Conservation (phyloP, 257 asterid species). For the Lycium ferocissimum region DNA sequence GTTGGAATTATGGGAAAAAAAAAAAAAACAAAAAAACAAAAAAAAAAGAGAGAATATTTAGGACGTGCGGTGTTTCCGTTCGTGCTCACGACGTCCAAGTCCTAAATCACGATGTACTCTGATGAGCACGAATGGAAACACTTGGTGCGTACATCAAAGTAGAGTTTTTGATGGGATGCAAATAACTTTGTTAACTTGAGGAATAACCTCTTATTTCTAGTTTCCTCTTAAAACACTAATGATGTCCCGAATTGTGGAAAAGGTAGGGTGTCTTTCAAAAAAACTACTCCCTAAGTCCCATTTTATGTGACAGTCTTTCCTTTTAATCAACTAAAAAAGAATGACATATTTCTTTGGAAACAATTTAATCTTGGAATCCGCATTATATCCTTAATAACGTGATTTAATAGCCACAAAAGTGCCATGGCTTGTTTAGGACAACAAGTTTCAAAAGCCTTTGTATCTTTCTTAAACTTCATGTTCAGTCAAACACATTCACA, state of each 20-base stretch:
- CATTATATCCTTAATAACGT: background rate
- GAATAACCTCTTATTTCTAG: constrained; percentile 22
- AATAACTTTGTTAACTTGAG: background rate
- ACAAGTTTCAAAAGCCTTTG: background rate
- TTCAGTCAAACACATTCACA: background rate
- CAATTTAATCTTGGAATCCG: background rate
- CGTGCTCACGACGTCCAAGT: background rate
- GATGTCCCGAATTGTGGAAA: background rate
- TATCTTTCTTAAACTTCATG: background rate
- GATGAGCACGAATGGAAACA: too few relatives aligned
- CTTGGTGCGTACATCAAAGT: too few relatives aligned
- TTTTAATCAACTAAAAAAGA: background rate
- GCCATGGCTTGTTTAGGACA: background rate
- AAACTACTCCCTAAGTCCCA: background rate
- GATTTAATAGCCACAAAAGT: background rate
- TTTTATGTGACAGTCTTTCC: background rate
- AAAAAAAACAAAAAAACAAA: too few relatives aligned
- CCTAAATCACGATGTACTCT: too few relatives aligned
- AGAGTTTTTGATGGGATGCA: background rate
- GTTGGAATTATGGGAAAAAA: background rate
- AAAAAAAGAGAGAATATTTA: background rate
- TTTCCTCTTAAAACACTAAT: background rate
- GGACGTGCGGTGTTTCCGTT: background rate
- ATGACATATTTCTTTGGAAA: background rate
- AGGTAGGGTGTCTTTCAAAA: background rate